Percentiles rank a stretch among this genome's conserved stretches.
Evolutionary conservation across 2,329 filamentous ascomycete species (phyloP).

Genomic region (Aureobasidium sp.): DNA sequence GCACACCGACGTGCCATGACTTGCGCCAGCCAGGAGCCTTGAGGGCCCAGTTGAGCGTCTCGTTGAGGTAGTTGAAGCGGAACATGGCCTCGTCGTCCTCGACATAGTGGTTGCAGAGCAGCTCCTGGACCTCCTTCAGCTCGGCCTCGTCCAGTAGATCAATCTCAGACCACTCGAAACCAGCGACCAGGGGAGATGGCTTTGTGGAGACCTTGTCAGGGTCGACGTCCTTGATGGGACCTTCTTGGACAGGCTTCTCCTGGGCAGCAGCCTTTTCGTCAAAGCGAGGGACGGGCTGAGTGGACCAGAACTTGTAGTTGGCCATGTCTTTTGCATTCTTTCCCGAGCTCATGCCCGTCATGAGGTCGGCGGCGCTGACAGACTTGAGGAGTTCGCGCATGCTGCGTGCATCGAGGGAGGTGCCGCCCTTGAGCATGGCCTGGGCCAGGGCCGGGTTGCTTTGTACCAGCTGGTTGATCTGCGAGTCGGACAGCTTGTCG

Average conservation of each 20-base stretch:
- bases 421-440: conserved; percentile 2
- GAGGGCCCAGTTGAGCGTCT: conserved; percentile 88
- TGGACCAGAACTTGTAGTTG: conserved; percentile 97
- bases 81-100: conserved; percentile 97
- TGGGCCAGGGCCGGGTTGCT: conserved; percentile 15
- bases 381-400: conserved; percentile 47
- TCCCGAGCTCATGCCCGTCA: conserved; percentile 68
- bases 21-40: conserved; percentile 91
- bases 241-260: conserved; percentile 56
- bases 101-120: conserved; percentile 90
- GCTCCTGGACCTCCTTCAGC: conserved; percentile 83
- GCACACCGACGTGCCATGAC: conserved; percentile 91
- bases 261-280: conserved; percentile 43
- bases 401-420: not conserved
- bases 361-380: conserved; percentile 60
- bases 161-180: conserved; percentile 91
- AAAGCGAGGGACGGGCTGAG: conserved; percentile 88
- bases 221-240: conserved; percentile 73
- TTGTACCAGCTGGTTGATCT: conserved; percentile 15
- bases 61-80: conserved; percentile 87
- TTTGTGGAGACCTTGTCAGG: conserved; percentile 71
- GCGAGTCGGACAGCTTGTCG: conserved; percentile 13
- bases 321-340: conserved; percentile 96
- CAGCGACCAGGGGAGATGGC: conserved; percentile 62
- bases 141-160: conserved; percentile 65